phyloP scores from a whole-genome alignment of 345 rosid genomes.

The Salix suchowensis region DNA sequence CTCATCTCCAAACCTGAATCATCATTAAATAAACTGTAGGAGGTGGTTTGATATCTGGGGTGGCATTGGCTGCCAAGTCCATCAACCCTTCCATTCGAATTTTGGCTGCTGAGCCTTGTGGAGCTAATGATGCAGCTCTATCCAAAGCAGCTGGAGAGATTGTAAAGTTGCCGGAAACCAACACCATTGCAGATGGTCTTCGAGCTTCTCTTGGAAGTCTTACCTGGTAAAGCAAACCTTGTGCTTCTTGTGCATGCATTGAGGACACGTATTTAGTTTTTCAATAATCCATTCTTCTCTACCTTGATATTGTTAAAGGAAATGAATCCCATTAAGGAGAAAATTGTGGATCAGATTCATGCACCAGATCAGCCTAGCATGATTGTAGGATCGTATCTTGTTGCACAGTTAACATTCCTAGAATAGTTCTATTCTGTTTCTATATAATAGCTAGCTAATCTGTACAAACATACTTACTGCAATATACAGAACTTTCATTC shows the following conservation, averaged over 20 bases:
- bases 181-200: conserved; percentile 84
- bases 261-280: neutral
- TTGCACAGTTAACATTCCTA: no score
- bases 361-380: no score
- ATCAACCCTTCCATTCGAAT: conserved; percentile 69
- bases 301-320: neutral
- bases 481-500: no score
- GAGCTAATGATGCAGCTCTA: conserved; percentile 87
- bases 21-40: conserved; percentile 36
- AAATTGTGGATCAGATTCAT: no score
- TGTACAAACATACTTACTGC: no score
- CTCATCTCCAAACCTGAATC: neutral
- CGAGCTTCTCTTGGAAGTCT: conserved; percentile 74
- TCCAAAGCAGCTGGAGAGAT: conserved; percentile 77
- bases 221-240: conserved; percentile 57
- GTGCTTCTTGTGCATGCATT: neutral
- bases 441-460: no score
- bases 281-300: neutral
- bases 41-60: conserved; percentile 84
- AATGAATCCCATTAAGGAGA: no score
- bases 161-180: conserved; percentile 57
- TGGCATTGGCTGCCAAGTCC: conserved; percentile 88
- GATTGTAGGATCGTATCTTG: no score
- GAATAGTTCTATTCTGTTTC: no score
- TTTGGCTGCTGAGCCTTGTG: conserved; percentile 85